A percentile compares a stretch with the other conserved stretches of the same genome.
phyloP scores from a whole-genome alignment of 1,139 yeast species.

The Yamadazyma diospyri region DNA sequence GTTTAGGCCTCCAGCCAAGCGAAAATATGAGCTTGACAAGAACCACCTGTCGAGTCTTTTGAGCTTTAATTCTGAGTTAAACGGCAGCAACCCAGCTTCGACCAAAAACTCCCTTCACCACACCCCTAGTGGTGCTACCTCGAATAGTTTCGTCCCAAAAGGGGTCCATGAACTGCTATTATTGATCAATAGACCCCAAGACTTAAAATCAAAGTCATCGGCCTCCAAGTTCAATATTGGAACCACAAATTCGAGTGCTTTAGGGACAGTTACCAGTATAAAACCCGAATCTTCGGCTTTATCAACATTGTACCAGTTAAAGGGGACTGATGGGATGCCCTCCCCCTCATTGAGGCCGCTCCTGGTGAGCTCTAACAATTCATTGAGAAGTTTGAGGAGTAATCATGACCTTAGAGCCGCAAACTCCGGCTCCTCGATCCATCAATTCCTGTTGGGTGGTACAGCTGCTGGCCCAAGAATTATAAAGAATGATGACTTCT shows the following conservation, averaged over 20 bases:
- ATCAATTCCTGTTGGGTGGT: background rate
- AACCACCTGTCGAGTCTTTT: background rate
- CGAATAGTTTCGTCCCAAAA: slow-evolving; percentile 9
- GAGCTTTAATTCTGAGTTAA: slow-evolving; percentile 5
- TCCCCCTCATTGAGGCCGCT: slow-evolving; percentile 10
- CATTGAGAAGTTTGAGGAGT: slow-evolving; percentile 12
- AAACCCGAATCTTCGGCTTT: slow-evolving; percentile 34
- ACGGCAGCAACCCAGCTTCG: background rate
- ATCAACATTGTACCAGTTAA: slow-evolving; percentile 38
- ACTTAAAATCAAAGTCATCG: slow-evolving; percentile 13
- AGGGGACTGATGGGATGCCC: slow-evolving; percentile 26
- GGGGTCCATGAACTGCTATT: slow-evolving; percentile 14
- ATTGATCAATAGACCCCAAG: slow-evolving; percentile 9
- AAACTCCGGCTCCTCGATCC: slow-evolving; percentile 1
- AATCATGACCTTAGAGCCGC: slow-evolving; percentile 3
- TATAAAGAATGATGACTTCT: slow-evolving; percentile 13
- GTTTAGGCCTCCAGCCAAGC: slow-evolving; percentile 30
- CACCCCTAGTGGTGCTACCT: background rate
- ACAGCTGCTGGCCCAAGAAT: slow-evolving; percentile 8
- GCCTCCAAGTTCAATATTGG: slow-evolving; percentile 16
- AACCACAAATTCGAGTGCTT: slow-evolving; percentile 33
- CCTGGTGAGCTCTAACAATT: slow-evolving; percentile 10
- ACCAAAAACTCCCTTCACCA: background rate
- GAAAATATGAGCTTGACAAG: slow-evolving; percentile 6
- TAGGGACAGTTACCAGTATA: slow-evolving; percentile 36